A percentile compares a stretch with the other conserved stretches of the same genome.
These are phyloP conservation scores for Puccinia novopanici DNA, from an alignment of 1,284 basidiomycete genomes.

Conservation along the genomic window DNA sequence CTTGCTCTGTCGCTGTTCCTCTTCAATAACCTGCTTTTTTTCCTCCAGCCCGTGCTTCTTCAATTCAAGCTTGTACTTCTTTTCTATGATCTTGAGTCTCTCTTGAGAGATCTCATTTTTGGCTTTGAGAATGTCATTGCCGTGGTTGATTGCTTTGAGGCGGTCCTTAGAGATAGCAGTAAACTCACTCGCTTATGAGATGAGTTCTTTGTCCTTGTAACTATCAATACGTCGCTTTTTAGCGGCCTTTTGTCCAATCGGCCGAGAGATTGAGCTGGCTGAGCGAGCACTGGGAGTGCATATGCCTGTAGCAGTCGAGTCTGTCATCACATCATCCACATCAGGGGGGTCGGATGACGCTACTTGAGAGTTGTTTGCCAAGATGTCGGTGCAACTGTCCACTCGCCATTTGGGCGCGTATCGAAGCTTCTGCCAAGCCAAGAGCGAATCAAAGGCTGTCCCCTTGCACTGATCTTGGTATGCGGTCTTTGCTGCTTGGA, in stretches of 20 bases:
- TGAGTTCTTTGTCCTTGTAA: neutral
- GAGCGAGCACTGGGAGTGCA: neutral
- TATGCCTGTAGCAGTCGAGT: neutral
- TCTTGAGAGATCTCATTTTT: neutral
- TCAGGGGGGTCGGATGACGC: neutral
- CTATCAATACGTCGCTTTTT: slow-evolving; percentile 3
- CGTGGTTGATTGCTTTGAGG: neutral
- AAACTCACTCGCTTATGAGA: neutral
- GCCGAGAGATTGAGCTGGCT: neutral
- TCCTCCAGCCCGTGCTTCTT: neutral
- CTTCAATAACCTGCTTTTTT: neutral
- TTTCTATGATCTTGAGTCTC: neutral
- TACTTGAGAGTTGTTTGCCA: neutral
- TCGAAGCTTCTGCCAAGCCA: slow-evolving; percentile 11
- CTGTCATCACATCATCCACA: neutral
- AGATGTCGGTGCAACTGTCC: neutral
- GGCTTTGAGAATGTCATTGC: neutral
- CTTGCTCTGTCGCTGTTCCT: neutral
- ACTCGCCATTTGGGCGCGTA: slow-evolving; percentile 14
- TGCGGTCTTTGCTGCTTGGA: neutral
- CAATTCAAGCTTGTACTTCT: neutral
- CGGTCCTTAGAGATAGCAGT: neutral
- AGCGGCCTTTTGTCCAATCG: neutral
- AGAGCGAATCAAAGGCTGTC: neutral
- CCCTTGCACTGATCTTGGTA: slow-evolving; percentile 30